phyloP scores from a whole-genome alignment of 345 rosid species.

The Camelina hispida region DNA sequence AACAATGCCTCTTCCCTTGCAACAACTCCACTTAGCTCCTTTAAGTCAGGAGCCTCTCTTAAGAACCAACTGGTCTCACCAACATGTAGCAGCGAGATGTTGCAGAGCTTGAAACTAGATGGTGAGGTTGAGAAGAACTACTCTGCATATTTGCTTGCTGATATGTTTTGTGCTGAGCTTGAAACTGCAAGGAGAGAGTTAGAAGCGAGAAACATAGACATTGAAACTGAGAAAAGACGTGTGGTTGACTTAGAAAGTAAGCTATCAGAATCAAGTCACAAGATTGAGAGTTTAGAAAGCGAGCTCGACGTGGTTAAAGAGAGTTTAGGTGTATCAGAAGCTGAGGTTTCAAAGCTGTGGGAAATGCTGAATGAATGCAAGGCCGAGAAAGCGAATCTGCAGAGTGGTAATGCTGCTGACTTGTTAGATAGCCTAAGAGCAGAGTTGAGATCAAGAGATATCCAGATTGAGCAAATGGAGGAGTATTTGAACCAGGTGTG shows the following conservation, averaged over 20 bases:
- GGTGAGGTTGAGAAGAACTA: slow-evolving; percentile 52
- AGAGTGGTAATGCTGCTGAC: slow-evolving; percentile 45
- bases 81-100: slow-evolving; percentile 44
- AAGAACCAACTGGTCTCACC: slow-evolving; percentile 46
- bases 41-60: slow-evolving; percentile 52
- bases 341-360: slow-evolving; percentile 46
- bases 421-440: slow-evolving; percentile 56
- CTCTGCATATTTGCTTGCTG: slow-evolving; percentile 38
- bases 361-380: slow-evolving; percentile 54
- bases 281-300: slow-evolving; percentile 40
- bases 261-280: slow-evolving; percentile 42
- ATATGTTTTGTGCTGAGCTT: slow-evolving; percentile 44
- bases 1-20: slow-evolving; percentile 42
- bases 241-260: slow-evolving; percentile 47
- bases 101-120: slow-evolving; percentile 48
- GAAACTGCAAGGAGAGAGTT: slow-evolving; percentile 45
- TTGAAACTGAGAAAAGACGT: slow-evolving; percentile 46
- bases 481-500: slow-evolving; percentile 52
- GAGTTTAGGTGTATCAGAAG: slow-evolving; percentile 45
- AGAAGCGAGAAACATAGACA: slow-evolving; percentile 41
- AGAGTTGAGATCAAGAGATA: slow-evolving; percentile 52
- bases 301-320: slow-evolving; percentile 48
- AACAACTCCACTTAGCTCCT: slow-evolving; percentile 31
- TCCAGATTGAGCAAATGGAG: slow-evolving; percentile 58
- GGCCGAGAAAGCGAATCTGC: slow-evolving; percentile 58